Base-by-base conservation (phyloP, 345 rosid species). In the Reutealis trisperma region DNA sequence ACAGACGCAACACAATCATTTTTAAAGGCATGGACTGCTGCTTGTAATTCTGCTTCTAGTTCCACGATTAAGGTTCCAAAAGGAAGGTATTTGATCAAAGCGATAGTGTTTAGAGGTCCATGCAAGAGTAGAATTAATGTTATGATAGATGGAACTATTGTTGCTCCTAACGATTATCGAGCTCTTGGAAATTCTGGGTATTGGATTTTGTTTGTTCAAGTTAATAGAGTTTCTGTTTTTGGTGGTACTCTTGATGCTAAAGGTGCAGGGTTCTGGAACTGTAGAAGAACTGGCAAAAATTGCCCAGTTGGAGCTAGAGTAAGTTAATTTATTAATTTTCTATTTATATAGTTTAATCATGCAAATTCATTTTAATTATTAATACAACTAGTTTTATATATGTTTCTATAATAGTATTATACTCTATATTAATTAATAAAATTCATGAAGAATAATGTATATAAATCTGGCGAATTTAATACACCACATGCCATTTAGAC, bases 1-100 rank as follows among this genome's bases (percentile, higher is more conserved):
- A 82, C 87, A 1, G 94, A 90, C 58, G 81, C 93, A 0, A 89
- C 95, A 0, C 45, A 45, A 45, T 73, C 91, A 1, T 89, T 92
- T 64, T 87, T 84, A 5, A 77, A 65, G 45, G 88, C 89, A 5
- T 92, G 95, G 97, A 41, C 78, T 19, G 78, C 80, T 1, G 95
- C 92, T 0, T 90, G 97, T 45, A 75, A 70, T 18, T 86, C 91
- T 10, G 77, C 75, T 19, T n/a, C 47, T 21, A 63, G 85, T 0
- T 78, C 88, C 0, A 83, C 80, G 0, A 25, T 92, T 1, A 77
- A 83, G 19, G 86, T 89, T 0, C 95, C 97, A 0, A 76, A 19
- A 49, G 95, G 87, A 57, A 70, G 58, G 24, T 85, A 73, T 62
- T 32, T 85, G 78, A 34, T 85, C 3, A 75, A 69, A 51, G 55